Evolutionary conservation across 2,329 filamentous ascomycete genomes (phyloP).

Genomic region (Ophidiomyces ophidiicola): DNA sequence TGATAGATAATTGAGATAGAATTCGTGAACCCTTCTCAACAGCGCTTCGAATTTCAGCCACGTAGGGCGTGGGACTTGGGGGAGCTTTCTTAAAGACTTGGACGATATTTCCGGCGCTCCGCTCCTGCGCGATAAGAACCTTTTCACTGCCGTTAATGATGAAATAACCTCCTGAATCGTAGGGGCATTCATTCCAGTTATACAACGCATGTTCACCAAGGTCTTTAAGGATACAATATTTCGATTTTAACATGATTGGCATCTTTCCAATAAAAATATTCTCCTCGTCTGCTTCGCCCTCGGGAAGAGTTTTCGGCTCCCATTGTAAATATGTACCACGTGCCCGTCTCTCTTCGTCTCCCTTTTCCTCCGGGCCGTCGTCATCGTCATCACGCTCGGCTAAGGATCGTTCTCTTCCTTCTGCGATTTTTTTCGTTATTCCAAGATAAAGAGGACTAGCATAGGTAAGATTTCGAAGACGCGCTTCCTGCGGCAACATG

Average conservation of each 20-base stretch:
- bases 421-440: slow-evolving; percentile 71
- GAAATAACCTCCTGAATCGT: slow-evolving; percentile 97
- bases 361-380: slow-evolving; percentile 35
- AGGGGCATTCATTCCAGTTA: slow-evolving; percentile 88
- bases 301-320: slow-evolving; percentile 34
- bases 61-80: slow-evolving; percentile 83
- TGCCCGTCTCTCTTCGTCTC: slow-evolving; percentile 38
- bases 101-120: slow-evolving; percentile 94
- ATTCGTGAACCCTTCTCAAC: slow-evolving; percentile 91
- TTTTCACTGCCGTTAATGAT: slow-evolving; percentile 99
- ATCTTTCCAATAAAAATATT: slow-evolving; percentile 88
- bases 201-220: slow-evolving; percentile 79
- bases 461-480: slow-evolving; percentile 90
- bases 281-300: slow-evolving; percentile 49
- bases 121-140: slow-evolving; percentile 93
- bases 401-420: slow-evolving; percentile 65
- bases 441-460: slow-evolving; percentile 81
- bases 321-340: slow-evolving; percentile 36
- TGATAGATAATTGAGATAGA: slow-evolving; percentile 84
- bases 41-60: slow-evolving; percentile 90
- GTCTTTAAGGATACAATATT: slow-evolving; percentile 79
- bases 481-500: slow-evolving; percentile 86
- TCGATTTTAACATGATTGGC: slow-evolving; percentile 95
- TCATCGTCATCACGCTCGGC: slow-evolving; percentile 53
- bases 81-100: slow-evolving; percentile 97